Percentiles rank a stretch among this genome's conserved stretches.
These are phyloP conservation scores for Brassica incana DNA, from an alignment of 345 rosid genomes.

Conservation along the genomic window DNA sequence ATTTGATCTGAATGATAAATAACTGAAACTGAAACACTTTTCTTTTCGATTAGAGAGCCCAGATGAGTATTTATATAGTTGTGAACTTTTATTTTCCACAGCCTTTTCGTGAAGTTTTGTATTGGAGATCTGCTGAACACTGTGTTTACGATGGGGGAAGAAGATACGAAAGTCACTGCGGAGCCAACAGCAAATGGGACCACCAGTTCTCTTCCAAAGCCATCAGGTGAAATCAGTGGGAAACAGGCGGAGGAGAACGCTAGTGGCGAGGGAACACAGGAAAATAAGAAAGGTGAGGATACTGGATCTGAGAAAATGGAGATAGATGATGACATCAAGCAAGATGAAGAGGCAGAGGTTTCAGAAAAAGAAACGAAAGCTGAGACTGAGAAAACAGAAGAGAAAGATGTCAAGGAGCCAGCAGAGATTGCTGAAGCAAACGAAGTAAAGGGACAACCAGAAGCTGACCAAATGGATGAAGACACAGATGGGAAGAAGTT, in stretches of 20 bases:
- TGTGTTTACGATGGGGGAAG: constrained; percentile 61
- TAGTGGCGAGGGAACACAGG: constrained; percentile 17
- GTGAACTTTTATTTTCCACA: no score
- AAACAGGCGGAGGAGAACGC: constrained; percentile 18
- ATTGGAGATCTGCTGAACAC: constrained; percentile 21
- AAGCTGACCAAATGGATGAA: constrained; percentile 26
- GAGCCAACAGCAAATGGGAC: constrained; percentile 57
- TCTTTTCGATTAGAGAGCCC: neutral
- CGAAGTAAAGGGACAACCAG: constrained; percentile 36
- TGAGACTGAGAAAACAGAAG: constrained; percentile 45
- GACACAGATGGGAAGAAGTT: constrained; percentile 27
- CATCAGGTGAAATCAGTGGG: constrained; percentile 40
- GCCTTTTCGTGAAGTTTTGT: constrained; percentile 11
- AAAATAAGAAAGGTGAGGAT: constrained; percentile 24
- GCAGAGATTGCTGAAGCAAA: constrained; percentile 10
- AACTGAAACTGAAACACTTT: neutral
- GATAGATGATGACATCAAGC: constrained; percentile 31
- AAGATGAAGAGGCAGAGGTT: constrained; percentile 1
- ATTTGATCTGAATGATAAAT: neutral
- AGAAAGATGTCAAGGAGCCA: constrained; percentile 23
- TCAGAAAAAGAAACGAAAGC: neutral
- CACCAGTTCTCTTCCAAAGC: constrained; percentile 38
- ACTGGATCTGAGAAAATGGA: constrained; percentile 32
- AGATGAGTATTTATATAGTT: neutral
- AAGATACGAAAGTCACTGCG: constrained; percentile 46